These are phyloP conservation scores for Microsporum canis DNA, from an alignment of 2,329 filamentous ascomycete genomes.

Conservation along the genomic window DNA sequence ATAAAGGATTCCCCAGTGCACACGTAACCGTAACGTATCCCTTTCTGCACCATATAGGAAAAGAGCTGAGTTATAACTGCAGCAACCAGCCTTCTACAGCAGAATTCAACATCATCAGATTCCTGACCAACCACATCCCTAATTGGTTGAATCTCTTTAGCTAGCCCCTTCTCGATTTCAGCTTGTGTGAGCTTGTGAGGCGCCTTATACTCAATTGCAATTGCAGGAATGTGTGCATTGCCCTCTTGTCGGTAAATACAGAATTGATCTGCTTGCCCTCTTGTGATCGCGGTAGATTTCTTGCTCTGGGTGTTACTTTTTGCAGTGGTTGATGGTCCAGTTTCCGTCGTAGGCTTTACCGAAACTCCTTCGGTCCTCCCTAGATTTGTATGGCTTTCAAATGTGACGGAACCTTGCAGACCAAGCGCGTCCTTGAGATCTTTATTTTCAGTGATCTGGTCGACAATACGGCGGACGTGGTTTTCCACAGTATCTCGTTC, in stretches of 20 bases:
- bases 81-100: slow-evolving; percentile 18
- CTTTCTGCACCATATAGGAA: slow-evolving; percentile 21
- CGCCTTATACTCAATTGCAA: slow-evolving; percentile 22
- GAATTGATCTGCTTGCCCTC: slow-evolving; percentile 8
- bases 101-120: slow-evolving; percentile 19
- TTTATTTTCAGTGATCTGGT: slow-evolving; percentile 19
- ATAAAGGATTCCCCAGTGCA: slow-evolving; percentile 24
- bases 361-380: neutral
- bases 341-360: neutral
- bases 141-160: slow-evolving; percentile 17
- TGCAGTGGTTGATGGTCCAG: neutral
- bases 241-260: slow-evolving; percentile 10
- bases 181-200: slow-evolving; percentile 19
- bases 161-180: slow-evolving; percentile 20
- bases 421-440: neutral
- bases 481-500: slow-evolving; percentile 30
- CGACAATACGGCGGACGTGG: slow-evolving; percentile 26
- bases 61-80: slow-evolving; percentile 22
- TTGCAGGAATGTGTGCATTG: slow-evolving; percentile 14
- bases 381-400: slow-evolving; percentile 7
- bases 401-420: slow-evolving; percentile 2
- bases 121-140: slow-evolving; percentile 19
- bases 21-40: slow-evolving; percentile 21
- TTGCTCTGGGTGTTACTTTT: neutral
- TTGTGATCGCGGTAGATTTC: neutral